These are phyloP conservation scores for Heritiera littoralis DNA, from an alignment of 345 rosid species.

Conservation along the genomic window DNA sequence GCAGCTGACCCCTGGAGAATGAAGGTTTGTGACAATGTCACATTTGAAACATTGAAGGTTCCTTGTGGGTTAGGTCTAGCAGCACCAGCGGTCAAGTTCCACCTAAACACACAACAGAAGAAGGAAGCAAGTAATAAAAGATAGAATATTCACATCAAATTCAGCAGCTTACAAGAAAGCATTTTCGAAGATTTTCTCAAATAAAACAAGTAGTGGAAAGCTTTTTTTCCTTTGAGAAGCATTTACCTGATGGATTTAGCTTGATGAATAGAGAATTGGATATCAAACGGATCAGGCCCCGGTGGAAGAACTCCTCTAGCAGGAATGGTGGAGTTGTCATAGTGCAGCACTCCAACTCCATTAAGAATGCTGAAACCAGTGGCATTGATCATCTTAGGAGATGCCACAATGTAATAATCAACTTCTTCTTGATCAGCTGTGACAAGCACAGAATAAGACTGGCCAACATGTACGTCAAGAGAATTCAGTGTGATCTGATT, in stretches of 20 bases:
- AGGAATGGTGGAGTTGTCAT: slow-evolving; percentile 29
- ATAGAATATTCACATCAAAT: background rate
- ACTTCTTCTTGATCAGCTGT: slow-evolving; percentile 45
- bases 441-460: slow-evolving; percentile 66
- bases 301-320: slow-evolving; percentile 30
- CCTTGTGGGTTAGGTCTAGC: slow-evolving; percentile 71
- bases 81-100: slow-evolving; percentile 54
- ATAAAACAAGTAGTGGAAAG: too few relatives aligned
- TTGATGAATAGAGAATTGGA: slow-evolving; percentile 36
- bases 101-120: slow-evolving; percentile 30
- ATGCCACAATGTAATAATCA: slow-evolving; percentile 56
- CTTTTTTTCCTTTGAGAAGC: background rate
- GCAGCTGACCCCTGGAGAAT: slow-evolving; percentile 28
- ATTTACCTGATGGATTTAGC: slow-evolving; percentile 43
- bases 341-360: slow-evolving; percentile 38
- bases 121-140: background rate
- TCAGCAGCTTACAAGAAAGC: background rate
- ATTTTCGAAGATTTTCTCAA: background rate
- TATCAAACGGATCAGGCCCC: slow-evolving; percentile 44
- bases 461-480: slow-evolving; percentile 62
- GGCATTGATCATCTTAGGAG: slow-evolving; percentile 38
- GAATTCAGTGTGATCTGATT: slow-evolving; percentile 43
- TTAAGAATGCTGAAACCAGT: background rate
- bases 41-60: slow-evolving; percentile 43
- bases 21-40: slow-evolving; percentile 42